phyloP scores from a whole-genome alignment of 2,329 filamentous ascomycete genomes.

The Fusarium subglutinans region DNA sequence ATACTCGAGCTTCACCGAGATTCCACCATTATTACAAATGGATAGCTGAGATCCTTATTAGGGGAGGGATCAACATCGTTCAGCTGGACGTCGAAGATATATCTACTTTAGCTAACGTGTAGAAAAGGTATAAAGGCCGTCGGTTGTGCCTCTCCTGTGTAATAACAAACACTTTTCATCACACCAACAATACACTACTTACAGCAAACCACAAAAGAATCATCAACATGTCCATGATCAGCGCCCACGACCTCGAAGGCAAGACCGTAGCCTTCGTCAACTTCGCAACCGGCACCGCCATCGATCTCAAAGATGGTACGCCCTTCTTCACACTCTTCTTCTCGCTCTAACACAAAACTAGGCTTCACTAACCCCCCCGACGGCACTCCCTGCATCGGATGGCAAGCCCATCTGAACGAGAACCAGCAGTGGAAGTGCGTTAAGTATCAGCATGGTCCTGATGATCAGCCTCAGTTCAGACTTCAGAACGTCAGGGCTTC shows the following conservation, averaged over 20 bases:
- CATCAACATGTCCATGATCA: neutral
- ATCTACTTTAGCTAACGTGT: fast-evolving
- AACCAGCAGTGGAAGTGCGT: neutral
- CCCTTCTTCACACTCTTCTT: fast-evolving
- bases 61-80: neutral
- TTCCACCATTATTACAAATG: fast-evolving
- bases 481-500: neutral
- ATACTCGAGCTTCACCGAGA: fast-evolving
- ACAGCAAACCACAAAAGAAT: fast-evolving
- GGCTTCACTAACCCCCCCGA: neutral
- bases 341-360: fast-evolving
- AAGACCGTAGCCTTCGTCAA: neutral
- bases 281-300: neutral
- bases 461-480: neutral
- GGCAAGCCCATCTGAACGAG: neutral
- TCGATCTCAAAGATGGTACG: neutral
- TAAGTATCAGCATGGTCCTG: neutral
- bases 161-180: neutral
- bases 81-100: fast-evolving
- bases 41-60: fast-evolving
- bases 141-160: neutral
- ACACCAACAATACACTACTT: fast-evolving
- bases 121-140: neutral
- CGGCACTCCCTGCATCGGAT: neutral
- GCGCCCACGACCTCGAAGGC: neutral